Conservation (phyloP, 75 land plant genomes). For the Selaginella tamariscina region DNA sequence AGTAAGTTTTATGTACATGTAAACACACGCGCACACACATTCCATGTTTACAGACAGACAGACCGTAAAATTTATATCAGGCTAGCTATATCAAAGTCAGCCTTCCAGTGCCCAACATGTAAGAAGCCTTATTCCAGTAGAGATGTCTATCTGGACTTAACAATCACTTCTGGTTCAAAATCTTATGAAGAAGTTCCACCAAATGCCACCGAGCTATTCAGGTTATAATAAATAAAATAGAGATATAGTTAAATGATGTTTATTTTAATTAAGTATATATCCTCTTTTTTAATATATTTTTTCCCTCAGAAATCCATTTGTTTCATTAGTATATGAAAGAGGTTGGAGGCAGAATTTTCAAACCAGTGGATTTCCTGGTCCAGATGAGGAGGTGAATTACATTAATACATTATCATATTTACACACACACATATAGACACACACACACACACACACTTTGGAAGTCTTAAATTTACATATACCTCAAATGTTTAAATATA, state of each 20-base stretch:
- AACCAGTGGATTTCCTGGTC: conserved; percentile 83
- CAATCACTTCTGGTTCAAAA: conserved; percentile 54
- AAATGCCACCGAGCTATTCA: conserved; percentile 55
- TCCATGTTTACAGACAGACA: no score
- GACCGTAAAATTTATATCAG: no score
- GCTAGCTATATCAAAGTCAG: conserved; percentile 69
- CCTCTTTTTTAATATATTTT: no score
- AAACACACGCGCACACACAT: background rate
- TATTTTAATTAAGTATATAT: no score
- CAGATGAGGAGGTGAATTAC: conserved; percentile 81
- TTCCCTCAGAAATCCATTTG: conserved; percentile 63
- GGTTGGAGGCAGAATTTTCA: conserved; percentile 91
- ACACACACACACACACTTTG: no score
- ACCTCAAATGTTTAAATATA: no score
- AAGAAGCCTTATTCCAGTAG: conserved; percentile 56
- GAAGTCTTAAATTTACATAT: no score
- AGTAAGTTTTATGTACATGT: conserved; percentile 35
- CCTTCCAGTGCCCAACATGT: conserved; percentile 63
- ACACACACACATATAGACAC: no score
- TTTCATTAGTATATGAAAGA: conserved; percentile 90
- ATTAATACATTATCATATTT: background rate
- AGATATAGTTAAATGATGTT: background rate
- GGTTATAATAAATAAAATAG: conserved; percentile 22
- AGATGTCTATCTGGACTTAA: conserved; percentile 70
- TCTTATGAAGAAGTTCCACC: conserved; percentile 52